phyloP scores from a whole-genome alignment of 192 early-diverging fungal genomes.

The Backusella psychrophila region DNA sequence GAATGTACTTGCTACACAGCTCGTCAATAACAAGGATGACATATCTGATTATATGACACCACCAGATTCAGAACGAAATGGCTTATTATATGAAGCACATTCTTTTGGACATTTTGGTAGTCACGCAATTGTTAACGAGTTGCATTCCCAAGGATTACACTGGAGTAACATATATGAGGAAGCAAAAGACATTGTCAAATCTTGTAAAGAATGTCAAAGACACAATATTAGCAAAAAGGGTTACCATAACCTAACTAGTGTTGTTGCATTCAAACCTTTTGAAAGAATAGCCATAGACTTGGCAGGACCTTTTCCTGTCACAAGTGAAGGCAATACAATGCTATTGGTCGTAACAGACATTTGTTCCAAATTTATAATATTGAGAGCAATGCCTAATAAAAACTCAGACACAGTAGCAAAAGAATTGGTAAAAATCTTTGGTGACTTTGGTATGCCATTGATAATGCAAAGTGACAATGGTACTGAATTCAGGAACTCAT shows the following conservation, averaged over 20 bases:
- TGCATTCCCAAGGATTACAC: conserved; percentile 19
- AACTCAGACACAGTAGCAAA: not conserved
- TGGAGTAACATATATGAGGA: conserved; percentile 23
- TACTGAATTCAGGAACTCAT: conserved; percentile 42
- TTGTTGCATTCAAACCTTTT: conserved; percentile 24
- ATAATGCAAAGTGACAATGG: conserved; percentile 41
- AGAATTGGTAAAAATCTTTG: conserved; percentile 19
- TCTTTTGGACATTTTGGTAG: conserved; percentile 27
- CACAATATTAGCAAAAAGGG: conserved; percentile 30
- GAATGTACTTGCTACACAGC: not conserved
- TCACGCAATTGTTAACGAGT: conserved; percentile 21
- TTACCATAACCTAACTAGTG: conserved; percentile 22
- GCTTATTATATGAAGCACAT: conserved; percentile 15
- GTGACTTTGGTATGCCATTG: conserved; percentile 29
- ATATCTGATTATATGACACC: not conserved
- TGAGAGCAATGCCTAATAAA: conserved; percentile 15
- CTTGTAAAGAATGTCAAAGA: conserved; percentile 21
- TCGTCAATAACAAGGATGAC: not conserved
- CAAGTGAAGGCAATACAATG: not conserved
- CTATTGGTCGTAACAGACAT: not conserved
- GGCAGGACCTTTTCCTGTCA: conserved; percentile 16
- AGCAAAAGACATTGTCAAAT: conserved; percentile 14
- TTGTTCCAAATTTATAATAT: conserved; percentile 25
- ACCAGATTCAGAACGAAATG: conserved; percentile 6
- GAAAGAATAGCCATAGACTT: conserved; percentile 31